Evolutionary conservation across 192 early-diverging fungal genomes (phyloP).

Genomic region (Rhizophagus clarus): DNA sequence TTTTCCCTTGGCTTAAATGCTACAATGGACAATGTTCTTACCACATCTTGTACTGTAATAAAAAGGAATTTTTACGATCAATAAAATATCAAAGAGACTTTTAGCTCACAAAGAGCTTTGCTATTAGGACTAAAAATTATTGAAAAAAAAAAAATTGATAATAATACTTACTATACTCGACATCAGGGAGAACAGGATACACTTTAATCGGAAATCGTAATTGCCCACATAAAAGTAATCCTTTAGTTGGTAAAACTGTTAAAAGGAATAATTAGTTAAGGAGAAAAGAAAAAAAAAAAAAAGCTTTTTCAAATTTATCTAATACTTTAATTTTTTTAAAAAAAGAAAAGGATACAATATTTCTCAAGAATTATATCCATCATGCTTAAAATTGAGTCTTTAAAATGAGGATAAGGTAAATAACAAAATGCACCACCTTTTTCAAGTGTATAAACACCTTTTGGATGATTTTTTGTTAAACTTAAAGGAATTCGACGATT

Average conservation of each 20-base stretch:
- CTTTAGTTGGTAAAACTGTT: neutral
- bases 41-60: neutral
- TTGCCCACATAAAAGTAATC: neutral
- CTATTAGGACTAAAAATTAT: too few species aligned
- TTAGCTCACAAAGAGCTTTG: too few species aligned
- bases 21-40: neutral
- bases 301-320: neutral
- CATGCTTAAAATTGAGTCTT: neutral
- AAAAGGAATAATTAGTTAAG: neutral
- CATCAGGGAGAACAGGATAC: neutral
- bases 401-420: slow-evolving; percentile 6
- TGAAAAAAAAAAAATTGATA: too few species aligned
- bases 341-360: slow-evolving; percentile 12
- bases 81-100: neutral
- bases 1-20: slow-evolving; percentile 13
- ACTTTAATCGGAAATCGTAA: neutral
- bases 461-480: slow-evolving; percentile 16
- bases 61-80: neutral
- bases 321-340: too few species aligned
- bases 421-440: slow-evolving; percentile 11
- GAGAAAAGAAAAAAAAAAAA: neutral
- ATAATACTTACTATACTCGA: neutral
- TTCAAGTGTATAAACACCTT: slow-evolving; percentile 7
- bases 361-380: slow-evolving; percentile 9
- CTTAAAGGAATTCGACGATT: neutral